phyloP scores from a whole-genome alignment of 1,284 basidiomycete genomes.

The Tetrapyrgos nigripes region DNA sequence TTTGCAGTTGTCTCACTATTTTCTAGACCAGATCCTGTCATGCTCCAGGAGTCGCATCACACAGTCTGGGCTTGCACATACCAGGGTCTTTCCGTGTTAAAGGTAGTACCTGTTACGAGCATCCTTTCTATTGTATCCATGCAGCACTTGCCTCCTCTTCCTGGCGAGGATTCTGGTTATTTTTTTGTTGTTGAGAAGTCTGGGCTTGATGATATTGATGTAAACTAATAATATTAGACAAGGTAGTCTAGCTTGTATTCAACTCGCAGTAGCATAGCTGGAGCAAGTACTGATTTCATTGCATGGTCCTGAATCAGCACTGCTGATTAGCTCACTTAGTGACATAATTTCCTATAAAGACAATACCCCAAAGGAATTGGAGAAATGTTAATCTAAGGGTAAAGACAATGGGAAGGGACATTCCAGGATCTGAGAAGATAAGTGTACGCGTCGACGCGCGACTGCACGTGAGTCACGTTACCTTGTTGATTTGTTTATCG shows the following conservation, averaged over 20 bases:
- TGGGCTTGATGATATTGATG: slow-evolving; percentile 22
- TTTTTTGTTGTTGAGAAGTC: slow-evolving; percentile 30
- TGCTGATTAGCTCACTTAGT: too few relatives aligned
- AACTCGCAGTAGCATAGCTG: too few relatives aligned
- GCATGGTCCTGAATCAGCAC: too few relatives aligned
- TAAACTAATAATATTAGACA: not conserved
- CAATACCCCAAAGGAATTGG: too few relatives aligned
- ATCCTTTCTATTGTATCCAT: slow-evolving; percentile 36
- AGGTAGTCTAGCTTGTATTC: not conserved
- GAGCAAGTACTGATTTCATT: too few relatives aligned
- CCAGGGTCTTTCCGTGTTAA: slow-evolving; percentile 18
- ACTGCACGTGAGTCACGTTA: too few relatives aligned
- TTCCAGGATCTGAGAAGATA: too few relatives aligned
- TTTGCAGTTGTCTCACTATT: slow-evolving; percentile 28
- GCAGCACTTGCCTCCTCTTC: slow-evolving; percentile 19
- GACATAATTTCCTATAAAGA: too few relatives aligned
- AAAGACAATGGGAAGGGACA: too few relatives aligned
- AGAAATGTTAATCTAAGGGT: too few relatives aligned
- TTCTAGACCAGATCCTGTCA: slow-evolving; percentile 19
- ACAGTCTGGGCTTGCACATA: slow-evolving; percentile 29
- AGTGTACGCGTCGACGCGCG: too few relatives aligned
- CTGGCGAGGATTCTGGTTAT: slow-evolving; percentile 10
- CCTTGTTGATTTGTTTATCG: too few relatives aligned
- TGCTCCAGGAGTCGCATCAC: slow-evolving; percentile 20
- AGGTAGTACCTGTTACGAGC: slow-evolving; percentile 20